Evolutionary conservation across 176 grass and related monocot genomes (phyloP).

Genomic region (Cenchrus fungigraminus): DNA sequence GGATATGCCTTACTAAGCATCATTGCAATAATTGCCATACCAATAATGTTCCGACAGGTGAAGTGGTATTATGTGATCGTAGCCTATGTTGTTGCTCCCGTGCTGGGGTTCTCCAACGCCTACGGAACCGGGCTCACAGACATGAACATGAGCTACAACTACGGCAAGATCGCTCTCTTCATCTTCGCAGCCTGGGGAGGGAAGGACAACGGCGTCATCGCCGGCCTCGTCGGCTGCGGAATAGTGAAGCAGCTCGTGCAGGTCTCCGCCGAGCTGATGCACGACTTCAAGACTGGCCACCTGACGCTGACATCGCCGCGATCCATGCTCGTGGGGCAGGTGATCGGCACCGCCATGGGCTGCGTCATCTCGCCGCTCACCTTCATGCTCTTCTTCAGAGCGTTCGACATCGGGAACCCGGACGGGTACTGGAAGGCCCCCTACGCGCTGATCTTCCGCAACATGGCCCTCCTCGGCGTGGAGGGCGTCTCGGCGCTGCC

Average conservation of each 20-base stretch:
- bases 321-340: conserved; percentile 76
- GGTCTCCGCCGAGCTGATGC: conserved; percentile 86
- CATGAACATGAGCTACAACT: conserved; percentile 95
- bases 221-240: conserved; percentile 69
- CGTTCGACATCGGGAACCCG: conserved; percentile 82
- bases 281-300: conserved; percentile 83
- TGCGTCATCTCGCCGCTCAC: conserved; percentile 73
- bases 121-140: conserved; percentile 84
- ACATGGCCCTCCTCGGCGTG: conserved; percentile 82
- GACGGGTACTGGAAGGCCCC: conserved; percentile 87
- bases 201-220: conserved; percentile 69
- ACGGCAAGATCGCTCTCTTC: conserved; percentile 84
- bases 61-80: conserved; percentile 90
- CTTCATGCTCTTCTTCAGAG: conserved; percentile 78
- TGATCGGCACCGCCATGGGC: conserved; percentile 77
- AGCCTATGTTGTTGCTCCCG: conserved; percentile 72
- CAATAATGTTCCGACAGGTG: conserved; percentile 67
- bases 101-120: conserved; percentile 88
- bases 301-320: conserved; percentile 78
- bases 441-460: conserved; percentile 77
- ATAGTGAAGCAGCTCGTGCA: conserved; percentile 78
- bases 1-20: conserved; percentile 66
- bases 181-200: conserved; percentile 76
- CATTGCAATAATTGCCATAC: conserved; percentile 46
- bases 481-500: conserved; percentile 80